Evolutionary conservation across 192 early-diverging fungal species (phyloP).

Genomic region (Umbelopsis sp.): DNA sequence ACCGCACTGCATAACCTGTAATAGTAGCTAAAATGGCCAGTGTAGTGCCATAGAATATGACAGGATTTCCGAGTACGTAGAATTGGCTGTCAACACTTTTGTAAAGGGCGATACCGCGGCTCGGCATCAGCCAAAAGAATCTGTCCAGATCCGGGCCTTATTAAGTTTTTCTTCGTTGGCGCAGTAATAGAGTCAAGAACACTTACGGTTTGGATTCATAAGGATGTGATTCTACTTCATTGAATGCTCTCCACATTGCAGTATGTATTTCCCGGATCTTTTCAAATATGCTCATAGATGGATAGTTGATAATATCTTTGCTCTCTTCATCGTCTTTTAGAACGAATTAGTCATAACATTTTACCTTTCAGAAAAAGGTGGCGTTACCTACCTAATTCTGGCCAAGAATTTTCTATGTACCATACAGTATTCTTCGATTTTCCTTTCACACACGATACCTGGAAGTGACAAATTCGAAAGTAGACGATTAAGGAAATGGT

Average conservation of each 20-base stretch:
- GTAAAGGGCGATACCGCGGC: slow-evolving; percentile 88
- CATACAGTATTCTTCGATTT: slow-evolving; percentile 74
- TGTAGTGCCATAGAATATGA: slow-evolving; percentile 79
- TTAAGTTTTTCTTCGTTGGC: neutral
- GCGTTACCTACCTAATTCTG: neutral
- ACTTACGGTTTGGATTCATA: slow-evolving; percentile 84
- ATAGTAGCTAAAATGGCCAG: slow-evolving; percentile 60
- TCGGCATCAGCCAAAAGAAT: slow-evolving; percentile 80
- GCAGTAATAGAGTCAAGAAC: neutral
- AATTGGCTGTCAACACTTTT: slow-evolving; percentile 68
- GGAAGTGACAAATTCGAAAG: slow-evolving; percentile 38
- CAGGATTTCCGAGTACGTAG: slow-evolving; percentile 89
- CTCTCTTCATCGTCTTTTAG: slow-evolving; percentile 49
- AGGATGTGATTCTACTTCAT: slow-evolving; percentile 84
- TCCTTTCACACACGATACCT: slow-evolving; percentile 78
- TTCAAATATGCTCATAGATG: slow-evolving; percentile 66
- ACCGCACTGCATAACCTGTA: slow-evolving; percentile 44
- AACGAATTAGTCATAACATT: neutral
- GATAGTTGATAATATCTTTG: slow-evolving; percentile 58
- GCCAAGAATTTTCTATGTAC: slow-evolving; percentile 53
- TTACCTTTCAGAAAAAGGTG: neutral
- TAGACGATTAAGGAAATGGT: too few relatives aligned
- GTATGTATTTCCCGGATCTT: slow-evolving; percentile 90
- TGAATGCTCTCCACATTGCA: slow-evolving; percentile 88
- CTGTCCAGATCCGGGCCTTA: neutral